Evolutionary conservation across 2,329 filamentous ascomycete species (phyloP), one percentile per base, ranked within the genome.

Genomic region (Diaporthe sp.): DNA sequence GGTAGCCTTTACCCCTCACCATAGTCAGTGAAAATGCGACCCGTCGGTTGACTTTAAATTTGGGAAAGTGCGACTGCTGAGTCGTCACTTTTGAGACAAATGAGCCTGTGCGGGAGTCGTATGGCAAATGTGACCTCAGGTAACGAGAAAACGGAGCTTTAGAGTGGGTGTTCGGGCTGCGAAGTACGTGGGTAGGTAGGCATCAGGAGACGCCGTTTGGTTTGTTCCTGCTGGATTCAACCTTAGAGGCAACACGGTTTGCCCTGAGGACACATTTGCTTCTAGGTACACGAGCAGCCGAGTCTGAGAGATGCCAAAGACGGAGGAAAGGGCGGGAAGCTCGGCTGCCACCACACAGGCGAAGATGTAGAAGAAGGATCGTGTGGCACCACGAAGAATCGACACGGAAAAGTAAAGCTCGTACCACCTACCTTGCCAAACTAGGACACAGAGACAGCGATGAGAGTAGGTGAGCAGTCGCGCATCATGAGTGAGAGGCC

Each of bases 1-100:
- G 49, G 37, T 73, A 44, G 37, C 58, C 51, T 73, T 57, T 73
- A 65, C 58, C 71, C 57, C 44, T 60, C 71, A 73, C 46, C 71
- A 73, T 73, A 62, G 58, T 73, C 58, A 73, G 71, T 73, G 61
- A 19, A 62, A 44, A 73, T 57, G 13, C 22, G 58, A 73, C 46
- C 22, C 8, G 51, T 73, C 28, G 37, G 31, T 19, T 22, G 44
- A 31, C 65, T 55, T 44, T 34, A 73, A 17, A 46, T 46, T 53
- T 55, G 49, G 71, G 71, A 73, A 73, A 51, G 44, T 12, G 8
- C 58, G 49, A 44, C 58, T 65, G 28, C 58, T 44, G 58, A 65
- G 71, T 28, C 34, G 58, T 65, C 71, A 73, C 58, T 44, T 55
- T 53, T 62, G 17, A 55, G 71, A 25, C 49, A 57, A 9, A 15